Conservation (phyloP, 2,329 filamentous ascomycete species). For the Cercospora sp. region DNA sequence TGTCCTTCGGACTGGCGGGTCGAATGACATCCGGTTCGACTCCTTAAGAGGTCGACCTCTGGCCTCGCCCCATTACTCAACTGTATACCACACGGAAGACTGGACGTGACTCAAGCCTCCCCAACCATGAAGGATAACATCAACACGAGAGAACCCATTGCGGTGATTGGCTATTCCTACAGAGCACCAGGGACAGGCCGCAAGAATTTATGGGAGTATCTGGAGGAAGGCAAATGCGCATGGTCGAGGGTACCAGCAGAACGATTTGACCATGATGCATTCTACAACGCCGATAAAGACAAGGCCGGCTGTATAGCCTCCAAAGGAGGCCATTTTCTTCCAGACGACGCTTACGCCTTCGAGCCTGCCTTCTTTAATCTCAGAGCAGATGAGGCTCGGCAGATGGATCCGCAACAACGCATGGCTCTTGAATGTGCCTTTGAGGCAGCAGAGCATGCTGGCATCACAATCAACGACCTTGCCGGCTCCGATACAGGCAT, state of each 20-base stretch:
- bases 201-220: not conserved
- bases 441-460: conserved; percentile 45
- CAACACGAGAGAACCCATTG: not conserved
- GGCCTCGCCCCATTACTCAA: not conserved
- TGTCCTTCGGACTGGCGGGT: not conserved
- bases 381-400: not conserved
- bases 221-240: not conserved
- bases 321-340: conserved; percentile 10
- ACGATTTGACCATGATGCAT: conserved; percentile 27
- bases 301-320: not conserved
- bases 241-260: conserved; percentile 19
- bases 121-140: not conserved
- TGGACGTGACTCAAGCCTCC: not conserved
- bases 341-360: conserved; percentile 7
- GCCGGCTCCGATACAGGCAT: conserved; percentile 18
- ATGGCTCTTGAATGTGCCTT: conserved; percentile 12
- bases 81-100: not conserved
- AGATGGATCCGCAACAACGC: conserved; percentile 20
- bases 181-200: conserved; percentile 1
- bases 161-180: conserved; percentile 1
- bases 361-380: conserved; percentile 18
- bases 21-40: not conserved
- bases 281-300: conserved; percentile 23
- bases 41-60: not conserved
- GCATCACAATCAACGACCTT: conserved; percentile 8